Conservation (phyloP, 1,139 yeast genomes). For the Kodamaea ohmeri region DNA sequence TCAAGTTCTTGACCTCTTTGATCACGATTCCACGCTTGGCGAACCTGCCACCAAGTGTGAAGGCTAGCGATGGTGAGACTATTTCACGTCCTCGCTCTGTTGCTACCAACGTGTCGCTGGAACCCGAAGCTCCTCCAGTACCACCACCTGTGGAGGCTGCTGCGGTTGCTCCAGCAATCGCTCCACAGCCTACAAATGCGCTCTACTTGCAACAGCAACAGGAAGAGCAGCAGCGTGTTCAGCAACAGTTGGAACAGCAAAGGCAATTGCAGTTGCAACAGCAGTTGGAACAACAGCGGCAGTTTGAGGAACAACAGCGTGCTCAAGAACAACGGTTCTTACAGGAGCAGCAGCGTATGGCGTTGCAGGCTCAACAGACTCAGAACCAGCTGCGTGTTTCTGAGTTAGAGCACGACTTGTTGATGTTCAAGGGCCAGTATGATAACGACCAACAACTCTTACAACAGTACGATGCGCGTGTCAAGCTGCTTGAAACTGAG, state of each 20-base stretch:
- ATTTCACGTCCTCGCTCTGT: constrained; percentile 43
- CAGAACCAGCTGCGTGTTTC: constrained; percentile 80
- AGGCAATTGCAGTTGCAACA: constrained; percentile 49
- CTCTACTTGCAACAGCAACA: constrained; percentile 45
- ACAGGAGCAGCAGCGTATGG: constrained; percentile 56
- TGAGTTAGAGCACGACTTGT: constrained; percentile 77
- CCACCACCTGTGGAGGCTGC: constrained; percentile 45
- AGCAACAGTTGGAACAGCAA: constrained; percentile 50
- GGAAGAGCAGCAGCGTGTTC: constrained; percentile 71
- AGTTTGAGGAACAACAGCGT: constrained; percentile 67
- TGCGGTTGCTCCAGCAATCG: constrained; percentile 37
- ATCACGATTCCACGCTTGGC: constrained; percentile 85
- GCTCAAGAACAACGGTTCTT: constrained; percentile 54
- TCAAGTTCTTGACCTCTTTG: constrained; percentile 78
- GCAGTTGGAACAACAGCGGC: constrained; percentile 55
- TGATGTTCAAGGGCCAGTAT: constrained; percentile 74
- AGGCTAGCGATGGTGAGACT: constrained; percentile 31
- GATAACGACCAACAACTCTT: constrained; percentile 83
- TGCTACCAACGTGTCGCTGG: constrained; percentile 21
- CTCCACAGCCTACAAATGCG: constrained; percentile 49
- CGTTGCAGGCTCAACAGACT: constrained; percentile 43
- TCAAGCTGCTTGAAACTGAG: constrained; percentile 78
- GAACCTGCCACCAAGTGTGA: constrained; percentile 63
- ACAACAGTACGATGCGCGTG: constrained; percentile 86
- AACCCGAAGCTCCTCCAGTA: constrained; percentile 30